Percentiles rank a stretch among this genome's conserved stretches.
These are phyloP conservation scores for Hemisphaericaspora lyxosophila DNA, from an alignment of 1,139 yeast species.

Conservation along the genomic window DNA sequence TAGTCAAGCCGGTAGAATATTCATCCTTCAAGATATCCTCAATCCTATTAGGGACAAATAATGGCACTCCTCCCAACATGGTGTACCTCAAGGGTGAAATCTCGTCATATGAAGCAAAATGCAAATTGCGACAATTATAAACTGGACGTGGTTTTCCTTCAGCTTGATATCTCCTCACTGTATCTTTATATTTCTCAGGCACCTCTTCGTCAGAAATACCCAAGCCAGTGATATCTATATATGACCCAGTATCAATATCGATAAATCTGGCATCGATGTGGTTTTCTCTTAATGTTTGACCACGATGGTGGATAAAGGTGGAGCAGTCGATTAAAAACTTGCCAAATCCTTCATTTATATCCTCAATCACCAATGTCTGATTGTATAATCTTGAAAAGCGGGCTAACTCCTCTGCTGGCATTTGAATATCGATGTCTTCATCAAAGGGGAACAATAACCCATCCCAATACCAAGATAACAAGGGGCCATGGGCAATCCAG, in stretches of 20 bases:
- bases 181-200: constrained; percentile 13
- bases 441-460: constrained; percentile 36
- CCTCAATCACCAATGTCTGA: constrained; percentile 33
- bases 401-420: constrained; percentile 32
- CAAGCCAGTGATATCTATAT: constrained; percentile 37
- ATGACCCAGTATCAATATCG: constrained; percentile 37
- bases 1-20: constrained; percentile 22
- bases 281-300: constrained; percentile 25
- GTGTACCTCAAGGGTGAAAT: constrained; percentile 33
- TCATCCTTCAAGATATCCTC: constrained; percentile 29
- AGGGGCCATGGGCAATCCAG: constrained; percentile 39
- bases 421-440: constrained; percentile 34
- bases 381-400: constrained; percentile 27
- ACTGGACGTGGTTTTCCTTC: constrained; percentile 20
- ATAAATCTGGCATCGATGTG: constrained; percentile 40
- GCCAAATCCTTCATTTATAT: constrained; percentile 29
- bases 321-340: constrained; percentile 34
- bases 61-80: constrained; percentile 34
- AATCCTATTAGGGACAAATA: constrained; percentile 29
- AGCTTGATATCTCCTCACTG: constrained; percentile 11
- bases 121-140: constrained; percentile 33
- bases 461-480: constrained; percentile 41
- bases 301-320: constrained; percentile 30
- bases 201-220: constrained; percentile 24
- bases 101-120: constrained; percentile 35